These are phyloP conservation scores for Papiliotrema fonsecae DNA, from an alignment of 1,284 basidiomycete genomes.

Conservation along the genomic window DNA sequence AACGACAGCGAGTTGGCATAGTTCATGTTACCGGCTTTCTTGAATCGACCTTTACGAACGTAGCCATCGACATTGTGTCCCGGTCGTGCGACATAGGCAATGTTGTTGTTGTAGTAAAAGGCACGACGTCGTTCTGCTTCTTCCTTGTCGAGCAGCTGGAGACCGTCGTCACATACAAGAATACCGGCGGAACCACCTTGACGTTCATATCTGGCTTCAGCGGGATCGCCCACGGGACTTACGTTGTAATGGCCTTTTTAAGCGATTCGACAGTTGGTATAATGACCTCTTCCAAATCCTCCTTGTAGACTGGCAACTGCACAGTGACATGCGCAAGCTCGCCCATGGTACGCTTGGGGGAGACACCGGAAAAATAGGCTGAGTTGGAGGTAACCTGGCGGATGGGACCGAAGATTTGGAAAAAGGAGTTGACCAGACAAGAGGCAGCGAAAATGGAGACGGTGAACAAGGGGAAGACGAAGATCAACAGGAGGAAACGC, in stretches of 20 bases:
- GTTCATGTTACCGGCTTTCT: slow-evolving; percentile 92
- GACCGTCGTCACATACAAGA: slow-evolving; percentile 57
- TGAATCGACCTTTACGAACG: slow-evolving; percentile 79
- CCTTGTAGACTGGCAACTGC: slow-evolving; percentile 59
- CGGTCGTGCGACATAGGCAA: slow-evolving; percentile 78
- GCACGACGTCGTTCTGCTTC: slow-evolving; percentile 62
- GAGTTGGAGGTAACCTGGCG: slow-evolving; percentile 54
- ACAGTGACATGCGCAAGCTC: slow-evolving; percentile 56
- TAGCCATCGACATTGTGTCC: slow-evolving; percentile 64
- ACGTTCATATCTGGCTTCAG: slow-evolving; percentile 45
- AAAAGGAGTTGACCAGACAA: slow-evolving; percentile 21
- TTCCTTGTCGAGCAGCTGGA: slow-evolving; percentile 57
- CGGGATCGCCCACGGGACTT: neutral
- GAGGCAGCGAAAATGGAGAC: slow-evolving; percentile 43
- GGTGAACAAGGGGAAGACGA: slow-evolving; percentile 51
- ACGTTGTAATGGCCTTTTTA: slow-evolving; percentile 77
- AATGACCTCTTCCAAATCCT: slow-evolving; percentile 54
- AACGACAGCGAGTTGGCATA: slow-evolving; percentile 68
- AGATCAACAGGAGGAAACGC: slow-evolving; percentile 51
- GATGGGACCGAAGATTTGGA: slow-evolving; percentile 51
- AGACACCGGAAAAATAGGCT: slow-evolving; percentile 52
- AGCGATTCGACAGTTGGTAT: slow-evolving; percentile 69
- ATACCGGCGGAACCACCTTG: slow-evolving; percentile 54
- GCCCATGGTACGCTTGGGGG: slow-evolving; percentile 51
- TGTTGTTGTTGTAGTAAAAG: slow-evolving; percentile 74